Evolutionary conservation across 148 eudicot species (phyloP).

Genomic region (Rhododendron ferrugineum): DNA sequence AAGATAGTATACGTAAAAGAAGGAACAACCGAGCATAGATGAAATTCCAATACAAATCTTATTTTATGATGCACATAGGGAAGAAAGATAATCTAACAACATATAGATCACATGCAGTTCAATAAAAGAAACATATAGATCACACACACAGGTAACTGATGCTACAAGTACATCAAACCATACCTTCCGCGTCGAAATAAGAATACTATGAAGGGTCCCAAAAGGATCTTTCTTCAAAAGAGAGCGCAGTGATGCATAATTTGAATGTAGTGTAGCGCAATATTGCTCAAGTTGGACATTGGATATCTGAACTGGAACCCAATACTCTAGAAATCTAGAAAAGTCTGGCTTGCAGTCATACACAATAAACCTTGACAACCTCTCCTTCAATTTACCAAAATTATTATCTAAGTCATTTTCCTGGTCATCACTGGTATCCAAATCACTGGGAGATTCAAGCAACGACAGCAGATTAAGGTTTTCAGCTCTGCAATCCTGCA

Average conservation of each 20-base stretch:
- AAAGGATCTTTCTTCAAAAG: conserved; percentile 30
- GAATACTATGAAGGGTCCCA: conserved; percentile 44
- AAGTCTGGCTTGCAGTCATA: conserved; percentile 29
- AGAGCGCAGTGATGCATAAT: conserved; percentile 40
- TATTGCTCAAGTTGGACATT: conserved; percentile 87
- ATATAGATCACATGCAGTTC: background rate
- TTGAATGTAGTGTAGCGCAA: conserved; percentile 50
- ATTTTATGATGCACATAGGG: background rate
- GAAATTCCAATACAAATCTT: background rate
- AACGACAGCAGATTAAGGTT: conserved; percentile 43
- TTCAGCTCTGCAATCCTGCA: conserved; percentile 54
- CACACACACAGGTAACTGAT: background rate
- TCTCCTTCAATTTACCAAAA: conserved; percentile 40
- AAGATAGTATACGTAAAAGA: background rate
- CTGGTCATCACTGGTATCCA: conserved; percentile 16
- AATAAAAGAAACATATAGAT: background rate
- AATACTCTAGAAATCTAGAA: conserved; percentile 57
- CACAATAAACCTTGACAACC: conserved; percentile 35
- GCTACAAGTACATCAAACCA: background rate
- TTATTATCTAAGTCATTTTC: conserved; percentile 27
- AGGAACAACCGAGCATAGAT: background rate
- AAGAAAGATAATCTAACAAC: background rate
- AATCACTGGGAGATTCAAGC: conserved; percentile 39
- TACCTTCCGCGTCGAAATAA: conserved; percentile 52
- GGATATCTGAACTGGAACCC: conserved; percentile 71